These are phyloP conservation scores for Trametes maxima DNA, from an alignment of 768 basidiomycete species.

Conservation along the genomic window DNA sequence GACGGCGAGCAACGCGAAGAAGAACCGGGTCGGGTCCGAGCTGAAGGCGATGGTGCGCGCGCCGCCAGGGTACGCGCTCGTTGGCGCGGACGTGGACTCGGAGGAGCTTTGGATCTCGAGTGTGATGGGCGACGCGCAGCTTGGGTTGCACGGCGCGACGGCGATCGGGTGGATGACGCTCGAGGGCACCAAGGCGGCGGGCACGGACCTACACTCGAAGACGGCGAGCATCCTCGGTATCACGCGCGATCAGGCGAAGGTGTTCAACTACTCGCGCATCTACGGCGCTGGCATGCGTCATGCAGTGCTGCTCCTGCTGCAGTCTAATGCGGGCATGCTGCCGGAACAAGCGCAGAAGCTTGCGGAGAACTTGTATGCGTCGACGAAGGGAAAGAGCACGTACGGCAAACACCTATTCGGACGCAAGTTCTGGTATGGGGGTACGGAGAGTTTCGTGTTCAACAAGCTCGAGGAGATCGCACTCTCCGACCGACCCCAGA, in stretches of 20 bases:
- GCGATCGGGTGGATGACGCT: constrained; percentile 99
- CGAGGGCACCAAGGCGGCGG: constrained; percentile 92
- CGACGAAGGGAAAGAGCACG: constrained; percentile 92
- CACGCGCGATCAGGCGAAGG: constrained; percentile 93
- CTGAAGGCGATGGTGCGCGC: constrained; percentile 97
- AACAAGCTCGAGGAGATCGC: constrained; percentile 98
- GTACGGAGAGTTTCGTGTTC: constrained; percentile 94
- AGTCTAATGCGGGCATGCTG: constrained; percentile 79
- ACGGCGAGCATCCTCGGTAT: constrained; percentile 92
- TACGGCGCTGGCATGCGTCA: constrained; percentile 99
- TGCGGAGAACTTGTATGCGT: constrained; percentile 84
- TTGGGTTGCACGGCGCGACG: constrained; percentile 94
- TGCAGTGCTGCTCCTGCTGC: constrained; percentile 83
- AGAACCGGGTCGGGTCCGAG: constrained; percentile 97
- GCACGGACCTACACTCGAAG: constrained; percentile 96
- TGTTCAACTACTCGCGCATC: constrained; percentile 98
- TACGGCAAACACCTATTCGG: constrained; percentile 73
- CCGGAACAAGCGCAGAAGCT: constrained; percentile 77
- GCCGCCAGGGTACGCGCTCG: constrained; percentile 89
- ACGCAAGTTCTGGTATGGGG: constrained; percentile 94
- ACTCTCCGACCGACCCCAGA: constrained; percentile 79
- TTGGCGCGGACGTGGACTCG: constrained; percentile 98
- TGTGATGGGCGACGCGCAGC: constrained; percentile 98
- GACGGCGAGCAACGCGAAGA: constrained; percentile 97
- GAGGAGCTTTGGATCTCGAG: constrained; percentile 99